Conservation (phyloP, 2,329 filamentous ascomycete genomes). For the Xylariaceae sp. region DNA sequence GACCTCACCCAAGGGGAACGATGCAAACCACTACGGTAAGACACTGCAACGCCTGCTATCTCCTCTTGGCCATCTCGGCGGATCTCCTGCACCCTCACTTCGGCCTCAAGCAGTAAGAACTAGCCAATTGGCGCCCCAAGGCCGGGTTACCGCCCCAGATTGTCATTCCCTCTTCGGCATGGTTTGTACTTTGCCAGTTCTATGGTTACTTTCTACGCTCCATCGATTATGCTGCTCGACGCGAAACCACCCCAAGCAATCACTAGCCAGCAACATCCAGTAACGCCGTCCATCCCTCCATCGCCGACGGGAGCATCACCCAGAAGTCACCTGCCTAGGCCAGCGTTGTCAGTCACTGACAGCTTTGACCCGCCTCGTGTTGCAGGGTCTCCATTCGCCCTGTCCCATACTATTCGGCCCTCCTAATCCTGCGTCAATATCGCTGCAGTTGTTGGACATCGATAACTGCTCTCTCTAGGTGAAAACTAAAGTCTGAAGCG, state of each 20-base stretch:
- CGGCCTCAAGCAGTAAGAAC: not conserved
- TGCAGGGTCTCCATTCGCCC: slow-evolving; percentile 17
- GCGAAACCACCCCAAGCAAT: slow-evolving; percentile 10
- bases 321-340: slow-evolving; percentile 37
- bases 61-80: not conserved
- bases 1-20: slow-evolving; percentile 27
- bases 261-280: not conserved
- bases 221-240: slow-evolving; percentile 7
- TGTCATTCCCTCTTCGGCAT: slow-evolving; percentile 21
- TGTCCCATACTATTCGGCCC: slow-evolving; percentile 23
- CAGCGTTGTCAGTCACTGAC: slow-evolving; percentile 18
- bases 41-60: slow-evolving; percentile 22
- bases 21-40: slow-evolving; percentile 30
- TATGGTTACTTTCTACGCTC: slow-evolving; percentile 18
- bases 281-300: slow-evolving; percentile 17
- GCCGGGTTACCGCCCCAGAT: slow-evolving; percentile 19
- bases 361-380: slow-evolving; percentile 17
- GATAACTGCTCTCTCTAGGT: not conserved
- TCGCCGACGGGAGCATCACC: slow-evolving; percentile 7
- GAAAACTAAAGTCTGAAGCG: slow-evolving; percentile 12
- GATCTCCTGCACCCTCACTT: not conserved
- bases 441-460: too few species aligned
- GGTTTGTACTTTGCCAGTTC: slow-evolving; percentile 8
- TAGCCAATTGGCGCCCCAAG: slow-evolving; percentile 10
- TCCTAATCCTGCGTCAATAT: slow-evolving; percentile 1